A percentile compares a stretch with the other conserved stretches of the same genome.
phyloP scores from a whole-genome alignment of 805 yeast genomes.

The Sungouiella thailandica region DNA sequence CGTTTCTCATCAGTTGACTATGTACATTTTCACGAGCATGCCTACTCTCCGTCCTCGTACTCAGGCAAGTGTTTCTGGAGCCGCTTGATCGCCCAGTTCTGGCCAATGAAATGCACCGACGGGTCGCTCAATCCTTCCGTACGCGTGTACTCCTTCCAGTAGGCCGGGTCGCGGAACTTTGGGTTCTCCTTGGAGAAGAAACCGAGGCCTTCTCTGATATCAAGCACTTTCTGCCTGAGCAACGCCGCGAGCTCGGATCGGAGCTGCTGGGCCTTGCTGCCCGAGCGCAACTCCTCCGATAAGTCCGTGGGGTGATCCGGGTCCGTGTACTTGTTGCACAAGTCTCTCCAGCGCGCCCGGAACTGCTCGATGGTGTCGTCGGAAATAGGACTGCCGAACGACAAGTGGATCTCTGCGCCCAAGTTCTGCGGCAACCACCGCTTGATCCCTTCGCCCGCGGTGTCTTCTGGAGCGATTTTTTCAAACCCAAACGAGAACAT shows the following conservation, averaged over 20 bases:
- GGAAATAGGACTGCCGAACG: constrained; percentile 67
- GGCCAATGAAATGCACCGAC: constrained; percentile 66
- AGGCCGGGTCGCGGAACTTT: constrained; percentile 59
- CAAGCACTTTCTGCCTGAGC: constrained; percentile 60
- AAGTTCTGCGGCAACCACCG: constrained; percentile 57
- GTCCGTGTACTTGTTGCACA: constrained; percentile 53
- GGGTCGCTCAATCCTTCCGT: constrained; percentile 66
- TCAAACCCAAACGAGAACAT: constrained; percentile 85
- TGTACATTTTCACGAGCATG: too few species aligned
- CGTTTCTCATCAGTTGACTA: too few species aligned
- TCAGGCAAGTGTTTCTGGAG: constrained; percentile 48
- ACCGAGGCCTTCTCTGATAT: constrained; percentile 34
- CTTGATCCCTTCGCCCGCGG: constrained; percentile 50
- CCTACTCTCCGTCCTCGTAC: constrained; percentile 10
- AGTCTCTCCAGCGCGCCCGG: constrained; percentile 63
- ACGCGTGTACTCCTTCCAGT: constrained; percentile 68
- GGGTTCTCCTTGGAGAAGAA: constrained; percentile 59
- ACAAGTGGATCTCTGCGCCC: constrained; percentile 63
- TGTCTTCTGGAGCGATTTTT: constrained; percentile 74
- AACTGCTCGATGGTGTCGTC: constrained; percentile 55
- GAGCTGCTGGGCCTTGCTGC: constrained; percentile 58
- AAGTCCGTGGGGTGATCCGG: constrained; percentile 52
- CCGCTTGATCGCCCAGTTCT: constrained; percentile 78
- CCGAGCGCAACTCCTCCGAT: constrained; percentile 55
- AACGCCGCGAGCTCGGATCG: constrained; percentile 68